phyloP scores from a whole-genome alignment of 83 land plant species.

The Isoetes engelmannii region DNA sequence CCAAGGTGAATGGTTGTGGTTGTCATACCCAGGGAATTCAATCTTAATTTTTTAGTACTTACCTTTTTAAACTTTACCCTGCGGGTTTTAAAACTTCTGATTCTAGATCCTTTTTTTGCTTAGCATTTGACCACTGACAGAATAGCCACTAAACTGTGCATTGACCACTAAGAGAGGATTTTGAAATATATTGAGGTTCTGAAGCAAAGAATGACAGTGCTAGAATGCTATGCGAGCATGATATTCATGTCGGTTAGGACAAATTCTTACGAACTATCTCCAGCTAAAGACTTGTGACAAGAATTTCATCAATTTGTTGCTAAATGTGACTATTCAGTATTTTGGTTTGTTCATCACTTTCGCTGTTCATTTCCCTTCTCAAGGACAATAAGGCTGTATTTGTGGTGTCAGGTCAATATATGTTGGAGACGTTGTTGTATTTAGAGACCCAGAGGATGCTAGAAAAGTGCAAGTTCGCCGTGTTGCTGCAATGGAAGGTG shows the following conservation, averaged over 20 bases:
- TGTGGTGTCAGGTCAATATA: constrained; percentile 44
- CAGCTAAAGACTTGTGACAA: too few relatives aligned
- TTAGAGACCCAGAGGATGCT: constrained; percentile 61
- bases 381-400: background rate
- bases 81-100: background rate
- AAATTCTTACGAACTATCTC: too few relatives aligned
- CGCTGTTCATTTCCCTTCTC: background rate
- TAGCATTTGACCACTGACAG: background rate
- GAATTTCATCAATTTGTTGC: background rate
- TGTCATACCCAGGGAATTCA: background rate
- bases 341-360: background rate
- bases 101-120: background rate
- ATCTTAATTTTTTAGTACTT: background rate
- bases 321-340: background rate
- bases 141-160: too few relatives aligned
- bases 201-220: too few relatives aligned
- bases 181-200: too few relatives aligned
- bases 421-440: constrained; percentile 76
- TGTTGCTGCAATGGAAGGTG: constrained; percentile 75
- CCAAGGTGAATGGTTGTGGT: constrained; percentile 36
- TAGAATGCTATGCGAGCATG: too few relatives aligned
- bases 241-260: too few relatives aligned
- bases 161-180: too few relatives aligned
- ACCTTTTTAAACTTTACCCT: background rate
- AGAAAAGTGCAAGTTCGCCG: constrained; percentile 57